Evolutionary conservation across 2,329 filamentous ascomycete species (phyloP), one percentile per base, ranked within the genome.

Genomic region (Elsinoe perseae): DNA sequence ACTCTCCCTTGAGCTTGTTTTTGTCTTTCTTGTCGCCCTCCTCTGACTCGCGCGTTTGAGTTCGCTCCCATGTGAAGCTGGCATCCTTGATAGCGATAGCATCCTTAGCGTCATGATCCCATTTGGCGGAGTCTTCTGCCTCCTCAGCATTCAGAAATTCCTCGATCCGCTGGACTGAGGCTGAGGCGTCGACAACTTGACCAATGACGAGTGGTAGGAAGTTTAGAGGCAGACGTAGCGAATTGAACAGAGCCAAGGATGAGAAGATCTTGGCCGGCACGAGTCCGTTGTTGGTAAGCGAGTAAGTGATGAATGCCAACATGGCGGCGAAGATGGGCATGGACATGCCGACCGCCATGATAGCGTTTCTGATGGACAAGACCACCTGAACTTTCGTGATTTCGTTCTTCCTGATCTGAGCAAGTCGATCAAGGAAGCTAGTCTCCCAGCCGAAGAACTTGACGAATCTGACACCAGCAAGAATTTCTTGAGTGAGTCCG

Each of bases 371-470:
- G 62, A 95, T 88, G 1, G 87, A 82, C 25, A 97, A 74, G 44
- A 97, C 73, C 12, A 89, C 74, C 68, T 95, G 91, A 57, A 97
- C 90, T n/a, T 86, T 82, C 57, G 78, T 75, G 59, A 97, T 90
- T 70, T 97, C 92, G 59, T 79, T 80, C 54, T 77, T 77, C 57
- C 92, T 82, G 59, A 95, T 86, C 21, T 83, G 79, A 50, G 82
- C 81, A 14, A 96, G 78, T 12, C 90, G 83, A 52, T 83, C 78
- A 10, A 96, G 74, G 66, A 97, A 96, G 30, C 88, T 86, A 57
- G 80, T 85, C 68, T 97, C 92, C 92, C 92, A 97, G 6, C 90
- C 91, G 67, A 96, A 97, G 70, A 83, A 96, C 70, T 97, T 97
- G 72, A 97, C 92, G 66, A 97, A 96, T 23, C 91, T 82, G 21